Evolutionary conservation across 2,329 filamentous ascomycete species (phyloP), one percentile per base, ranked within the genome.

Genomic region (Pseudomassariella vexata): DNA sequence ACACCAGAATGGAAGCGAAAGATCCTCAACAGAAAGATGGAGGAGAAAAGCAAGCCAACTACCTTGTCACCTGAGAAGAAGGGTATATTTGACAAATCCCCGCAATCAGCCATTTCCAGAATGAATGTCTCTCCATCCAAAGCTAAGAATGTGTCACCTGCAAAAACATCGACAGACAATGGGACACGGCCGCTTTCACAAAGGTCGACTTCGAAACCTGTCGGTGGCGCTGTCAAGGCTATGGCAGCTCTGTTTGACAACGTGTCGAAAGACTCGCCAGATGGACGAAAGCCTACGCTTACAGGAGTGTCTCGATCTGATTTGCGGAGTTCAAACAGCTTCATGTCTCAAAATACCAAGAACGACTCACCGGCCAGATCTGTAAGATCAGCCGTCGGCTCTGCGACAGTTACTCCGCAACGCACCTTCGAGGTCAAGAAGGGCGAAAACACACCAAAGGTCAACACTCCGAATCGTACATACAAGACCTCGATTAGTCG

Each of bases 201-300:
- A 18, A 45, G 47, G 25, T 49, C 50, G 6, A 32, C 36, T 15
- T 52, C 45, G 5, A 50, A 39, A 32, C 49, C 52, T 1, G 33
- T 41, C 4, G 46, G 42, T 15, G 63, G 50, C 15, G 48, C 48
- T 4, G 69, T 73, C 9, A 68, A 55, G 41, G 67, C 66, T 3
- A 71, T 76, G 57, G 63, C 70, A 4, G 70, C 70, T 21, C 59
- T 64, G 46, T 73, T 73, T 46, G 67, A 76, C 39, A 60, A 44
- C 24, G 53, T 50, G 5, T 44, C 44, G 9, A 52, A 44, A 29
- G 40, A 48, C 18, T 47, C 50, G 1, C 43, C 40, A 34, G 41
- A 17, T 36, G 44, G 15, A 22, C 42, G 15, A 18, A 19, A 23
- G 18, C 24, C 15, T 29, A n/a, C 26, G 6, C 31, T 36, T n/a